Evolutionary conservation across 176 grass and related monocot genomes (phyloP).

Genomic region (Ananas comosus): DNA sequence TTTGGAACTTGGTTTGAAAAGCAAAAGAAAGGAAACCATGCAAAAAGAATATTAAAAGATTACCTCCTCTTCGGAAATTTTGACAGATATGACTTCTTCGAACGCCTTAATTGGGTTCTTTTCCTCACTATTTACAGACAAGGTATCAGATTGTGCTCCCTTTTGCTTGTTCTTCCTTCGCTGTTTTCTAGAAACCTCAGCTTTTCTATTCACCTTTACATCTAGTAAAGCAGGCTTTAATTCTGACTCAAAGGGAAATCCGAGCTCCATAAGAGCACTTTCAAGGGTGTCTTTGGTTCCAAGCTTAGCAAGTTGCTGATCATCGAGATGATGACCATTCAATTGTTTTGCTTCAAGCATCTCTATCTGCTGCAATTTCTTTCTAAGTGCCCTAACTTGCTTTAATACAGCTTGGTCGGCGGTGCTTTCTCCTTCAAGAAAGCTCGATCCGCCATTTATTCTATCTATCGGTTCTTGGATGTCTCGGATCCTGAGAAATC

Average conservation of each 20-base stretch:
- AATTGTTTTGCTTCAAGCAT: conserved; percentile 78
- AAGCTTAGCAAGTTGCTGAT: conserved; percentile 82
- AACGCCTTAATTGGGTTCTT: conserved; percentile 19
- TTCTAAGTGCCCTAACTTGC: conserved; percentile 76
- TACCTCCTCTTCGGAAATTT: conserved; percentile 50
- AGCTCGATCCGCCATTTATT: conserved; percentile 48
- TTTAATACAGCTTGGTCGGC: conserved; percentile 63
- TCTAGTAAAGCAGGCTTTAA: conserved; percentile 25
- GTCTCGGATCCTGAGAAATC: conserved; percentile 38
- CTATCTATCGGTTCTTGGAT: conserved; percentile 31
- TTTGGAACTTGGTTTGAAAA: conserved; percentile 13
- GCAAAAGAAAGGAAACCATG: neutral
- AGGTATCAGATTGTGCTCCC: conserved; percentile 31
- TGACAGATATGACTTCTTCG: conserved; percentile 30
- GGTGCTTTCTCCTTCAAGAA: conserved; percentile 46
- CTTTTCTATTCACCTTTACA: conserved; percentile 46
- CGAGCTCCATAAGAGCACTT: conserved; percentile 70
- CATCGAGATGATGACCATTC: conserved; percentile 64
- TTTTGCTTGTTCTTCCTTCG: conserved; percentile 64
- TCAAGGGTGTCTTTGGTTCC: conserved; percentile 57
- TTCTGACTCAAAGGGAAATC: conserved; percentile 40
- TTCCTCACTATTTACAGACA: conserved; percentile 42
- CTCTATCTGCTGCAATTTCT: conserved; percentile 99
- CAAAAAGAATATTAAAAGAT: conserved; percentile 4
- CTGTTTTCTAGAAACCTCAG: conserved; percentile 71